A percentile compares a stretch with the other conserved stretches of the same genome.
Evolutionary conservation across 176 grass and related monocot genomes (phyloP).

Genomic region (Saccharum officinarum): DNA sequence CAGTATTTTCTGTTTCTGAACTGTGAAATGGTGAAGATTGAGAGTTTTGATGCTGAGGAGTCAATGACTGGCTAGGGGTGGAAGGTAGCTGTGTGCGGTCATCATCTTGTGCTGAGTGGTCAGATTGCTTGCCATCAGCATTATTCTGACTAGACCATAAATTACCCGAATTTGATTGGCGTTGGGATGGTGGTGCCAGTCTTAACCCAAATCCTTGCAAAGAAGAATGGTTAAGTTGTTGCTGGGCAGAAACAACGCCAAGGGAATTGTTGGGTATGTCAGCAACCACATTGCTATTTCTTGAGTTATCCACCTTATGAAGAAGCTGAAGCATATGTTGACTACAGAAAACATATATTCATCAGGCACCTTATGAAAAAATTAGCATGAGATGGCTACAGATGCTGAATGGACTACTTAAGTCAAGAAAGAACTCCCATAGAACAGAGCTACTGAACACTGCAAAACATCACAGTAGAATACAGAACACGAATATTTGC

Average conservation of each 20-base stretch:
- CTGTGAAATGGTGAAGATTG: slow-evolving; percentile 49
- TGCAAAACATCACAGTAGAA: slow-evolving; percentile 6
- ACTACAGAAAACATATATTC: slow-evolving; percentile 61
- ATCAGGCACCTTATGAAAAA: slow-evolving; percentile 52
- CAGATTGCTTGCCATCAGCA: slow-evolving; percentile 57
- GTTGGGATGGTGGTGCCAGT: slow-evolving; percentile 73
- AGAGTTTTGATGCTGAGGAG: slow-evolving; percentile 30
- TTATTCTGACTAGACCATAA: slow-evolving; percentile 52
- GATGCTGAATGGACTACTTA: slow-evolving; percentile 5
- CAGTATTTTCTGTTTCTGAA: slow-evolving; percentile 49
- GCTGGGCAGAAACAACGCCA: slow-evolving; percentile 50
- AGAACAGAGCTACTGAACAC: neutral
- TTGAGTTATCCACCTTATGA: slow-evolving; percentile 84
- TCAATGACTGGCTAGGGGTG: slow-evolving; percentile 41
- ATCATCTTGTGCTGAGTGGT: slow-evolving; percentile 41
- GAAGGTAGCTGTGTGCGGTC: slow-evolving; percentile 49
- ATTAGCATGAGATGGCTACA: slow-evolving; percentile 54
- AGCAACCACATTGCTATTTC: slow-evolving; percentile 47
- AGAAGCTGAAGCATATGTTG: slow-evolving; percentile 97
- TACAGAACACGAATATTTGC: slow-evolving; percentile 5
- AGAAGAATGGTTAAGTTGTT: slow-evolving; percentile 61
- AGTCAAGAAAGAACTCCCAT: slow-evolving; percentile 7
- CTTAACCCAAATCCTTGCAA: slow-evolving; percentile 77
- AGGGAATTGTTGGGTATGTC: slow-evolving; percentile 44
- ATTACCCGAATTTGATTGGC: slow-evolving; percentile 48